Evolutionary conservation across 768 basidiomycete genomes (phyloP), one percentile per base, ranked within the genome.

Genomic region (Tricholomella constricta): DNA sequence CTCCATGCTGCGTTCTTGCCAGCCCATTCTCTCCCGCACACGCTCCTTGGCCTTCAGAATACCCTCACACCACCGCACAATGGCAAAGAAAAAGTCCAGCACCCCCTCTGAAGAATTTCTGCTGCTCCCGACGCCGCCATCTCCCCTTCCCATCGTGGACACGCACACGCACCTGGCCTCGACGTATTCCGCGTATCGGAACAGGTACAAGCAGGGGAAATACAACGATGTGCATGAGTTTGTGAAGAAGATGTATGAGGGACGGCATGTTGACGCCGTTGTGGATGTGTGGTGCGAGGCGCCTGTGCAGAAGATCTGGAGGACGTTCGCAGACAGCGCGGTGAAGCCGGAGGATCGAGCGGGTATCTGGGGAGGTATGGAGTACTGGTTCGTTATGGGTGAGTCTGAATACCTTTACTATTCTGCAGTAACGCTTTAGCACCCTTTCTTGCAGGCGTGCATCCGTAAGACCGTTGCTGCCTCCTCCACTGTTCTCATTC

Each of bases 241-340:
- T 57, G 79, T 88, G 5, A 76, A 78, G 2, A 84, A 73, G 14
- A 64, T 89, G 62, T 90, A 88, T 61, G 67, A 62, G 1, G 80
- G 71, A 9, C 78, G 79, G 25, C 78, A 78, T 32, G 82, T 92
- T 3, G 72, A 81, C 47, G 78, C 84, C 5, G 77, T 94, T 48
- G 83, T 94, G 6, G 92, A 94, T 59, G 92, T 94, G 2, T 94
- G 89, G 87, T 94, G 92, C 59, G 92, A 93, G 62, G 88, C 87
- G 0, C 88, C 91, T 0, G 82, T 90, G 12, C 72, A 72, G 54
- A 71, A 56, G 29, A 17, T 73, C 6, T 92, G 89, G 89, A 80
- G 73, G 59, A 86, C 86, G 55, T 73, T 89, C 38, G 91, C 91
- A 1, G 86, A 91, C 66, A 82, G 85, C 1, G 88, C 88, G 2